These are phyloP conservation scores for Botrytis cinerea DNA, from an alignment of 2,329 filamentous ascomycete genomes.

Conservation along the genomic window DNA sequence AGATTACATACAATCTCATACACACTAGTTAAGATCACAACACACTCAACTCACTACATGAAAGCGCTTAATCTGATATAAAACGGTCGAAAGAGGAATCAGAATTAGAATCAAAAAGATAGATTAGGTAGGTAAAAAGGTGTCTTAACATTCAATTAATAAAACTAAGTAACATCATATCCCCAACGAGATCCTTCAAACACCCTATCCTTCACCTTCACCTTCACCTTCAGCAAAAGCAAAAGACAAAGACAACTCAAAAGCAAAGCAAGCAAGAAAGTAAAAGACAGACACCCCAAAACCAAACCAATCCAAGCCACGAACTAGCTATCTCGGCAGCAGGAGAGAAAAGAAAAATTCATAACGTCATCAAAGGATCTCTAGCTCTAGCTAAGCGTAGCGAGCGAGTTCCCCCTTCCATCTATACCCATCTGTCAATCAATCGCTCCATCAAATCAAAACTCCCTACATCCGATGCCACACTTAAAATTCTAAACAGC, in stretches of 20 bases:
- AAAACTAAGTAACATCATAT: background rate
- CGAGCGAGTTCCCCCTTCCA: slow-evolving; percentile 3
- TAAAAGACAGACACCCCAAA: background rate
- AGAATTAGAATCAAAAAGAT: background rate
- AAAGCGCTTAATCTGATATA: rapidly evolving
- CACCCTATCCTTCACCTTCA: background rate
- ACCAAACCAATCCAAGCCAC: background rate
- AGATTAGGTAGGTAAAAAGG: background rate
- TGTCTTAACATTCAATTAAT: background rate
- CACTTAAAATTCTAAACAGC: background rate
- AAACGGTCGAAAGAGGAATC: no score
- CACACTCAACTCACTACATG: background rate
- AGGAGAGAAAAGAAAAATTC: background rate
- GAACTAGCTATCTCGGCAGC: background rate
- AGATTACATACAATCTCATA: no score
- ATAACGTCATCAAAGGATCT: slow-evolving; percentile 9
- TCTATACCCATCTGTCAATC: background rate
- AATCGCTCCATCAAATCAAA: background rate
- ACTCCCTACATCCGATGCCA: background rate
- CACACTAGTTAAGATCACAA: no score
- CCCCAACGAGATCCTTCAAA: background rate
- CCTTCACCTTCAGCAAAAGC: background rate
- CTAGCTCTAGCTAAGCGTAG: slow-evolving; percentile 16
- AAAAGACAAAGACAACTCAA: background rate
- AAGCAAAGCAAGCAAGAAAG: background rate